Conservation (phyloP, 257 asterid species). For the Cruciata laevipes region DNA sequence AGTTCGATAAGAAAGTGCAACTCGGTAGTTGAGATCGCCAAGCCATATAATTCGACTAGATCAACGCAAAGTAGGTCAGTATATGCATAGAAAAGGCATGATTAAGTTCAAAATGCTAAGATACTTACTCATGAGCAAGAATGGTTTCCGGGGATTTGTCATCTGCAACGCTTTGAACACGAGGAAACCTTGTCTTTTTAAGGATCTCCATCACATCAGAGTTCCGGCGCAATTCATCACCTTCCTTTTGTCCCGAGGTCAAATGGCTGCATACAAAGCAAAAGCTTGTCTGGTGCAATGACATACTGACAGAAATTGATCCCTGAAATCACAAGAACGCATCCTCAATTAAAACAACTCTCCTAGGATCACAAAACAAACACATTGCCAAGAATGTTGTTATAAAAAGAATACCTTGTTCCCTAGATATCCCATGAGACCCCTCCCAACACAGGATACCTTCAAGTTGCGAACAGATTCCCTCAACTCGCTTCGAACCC, state of each 20-base stretch:
- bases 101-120: neutral
- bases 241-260: slow-evolving; percentile 96
- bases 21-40: slow-evolving; percentile 92
- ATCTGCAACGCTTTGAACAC: slow-evolving; percentile 50
- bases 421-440: slow-evolving; percentile 97
- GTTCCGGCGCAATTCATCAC: slow-evolving; percentile 92
- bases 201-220: slow-evolving; percentile 91
- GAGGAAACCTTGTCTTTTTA: slow-evolving; percentile 89
- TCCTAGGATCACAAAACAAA: neutral
- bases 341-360: neutral
- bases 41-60: slow-evolving; percentile 92
- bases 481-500: slow-evolving; percentile 88
- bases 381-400: neutral
- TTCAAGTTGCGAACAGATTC: slow-evolving; percentile 81
- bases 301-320: slow-evolving; percentile 89
- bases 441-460: slow-evolving; percentile 93
- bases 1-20: slow-evolving; percentile 85
- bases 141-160: slow-evolving; percentile 92
- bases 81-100: neutral
- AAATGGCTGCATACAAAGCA: slow-evolving; percentile 94
- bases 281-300: slow-evolving; percentile 95
- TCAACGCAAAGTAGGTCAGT: slow-evolving; percentile 18
- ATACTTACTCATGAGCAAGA: slow-evolving; percentile 77
- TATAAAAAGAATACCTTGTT: slow-evolving; percentile 59
- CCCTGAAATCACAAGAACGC: slow-evolving; percentile 46